Evolutionary conservation across 164 flowering plant species (phyloP).

Genomic region (Paratinospora sagittata): DNA sequence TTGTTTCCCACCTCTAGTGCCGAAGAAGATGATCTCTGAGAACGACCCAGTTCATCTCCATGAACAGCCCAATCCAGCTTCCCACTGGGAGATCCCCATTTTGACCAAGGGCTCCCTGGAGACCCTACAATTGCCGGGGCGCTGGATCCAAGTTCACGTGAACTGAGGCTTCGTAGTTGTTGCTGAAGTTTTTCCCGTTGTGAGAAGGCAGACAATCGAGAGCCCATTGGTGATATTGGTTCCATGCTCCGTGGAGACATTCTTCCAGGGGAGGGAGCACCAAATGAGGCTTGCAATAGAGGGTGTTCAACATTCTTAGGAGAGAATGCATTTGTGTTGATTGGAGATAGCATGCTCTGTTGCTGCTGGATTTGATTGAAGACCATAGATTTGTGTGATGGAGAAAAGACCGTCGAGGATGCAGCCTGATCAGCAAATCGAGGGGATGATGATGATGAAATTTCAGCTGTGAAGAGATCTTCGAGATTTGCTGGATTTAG

Average conservation of each 20-base stretch:
- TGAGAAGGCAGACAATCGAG: constrained; percentile 54
- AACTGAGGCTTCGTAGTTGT: constrained; percentile 74
- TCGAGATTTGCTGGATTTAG: constrained; percentile 75
- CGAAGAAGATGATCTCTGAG: constrained; percentile 61
- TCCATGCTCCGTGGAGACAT: constrained; percentile 81
- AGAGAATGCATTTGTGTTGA: constrained; percentile 57
- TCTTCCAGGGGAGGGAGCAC: constrained; percentile 58
- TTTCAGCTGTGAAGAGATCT: constrained; percentile 67
- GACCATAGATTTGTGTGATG: constrained; percentile 67
- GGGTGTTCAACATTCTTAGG: constrained; percentile 65
- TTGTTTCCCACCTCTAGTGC: constrained; percentile 45
- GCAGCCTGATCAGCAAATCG: constrained; percentile 54
- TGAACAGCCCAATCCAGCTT: constrained; percentile 64
- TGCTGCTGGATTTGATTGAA: constrained; percentile 80
- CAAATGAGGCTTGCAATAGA: constrained; percentile 63
- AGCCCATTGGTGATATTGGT: constrained; percentile 68
- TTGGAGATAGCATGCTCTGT: constrained; percentile 72
- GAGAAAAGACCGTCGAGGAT: constrained; percentile 48
- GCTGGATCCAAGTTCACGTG: constrained; percentile 61
- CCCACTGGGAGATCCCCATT: constrained; percentile 67
- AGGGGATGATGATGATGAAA: constrained; percentile 66
- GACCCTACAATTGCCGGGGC: constrained; percentile 46
- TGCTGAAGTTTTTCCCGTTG: constrained; percentile 68
- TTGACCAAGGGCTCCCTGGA: constrained; percentile 44
- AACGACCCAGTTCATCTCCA: constrained; percentile 50